phyloP scores from a whole-genome alignment of 2,329 filamentous ascomycete genomes.

The Neofusicoccum cordaticola region DNA sequence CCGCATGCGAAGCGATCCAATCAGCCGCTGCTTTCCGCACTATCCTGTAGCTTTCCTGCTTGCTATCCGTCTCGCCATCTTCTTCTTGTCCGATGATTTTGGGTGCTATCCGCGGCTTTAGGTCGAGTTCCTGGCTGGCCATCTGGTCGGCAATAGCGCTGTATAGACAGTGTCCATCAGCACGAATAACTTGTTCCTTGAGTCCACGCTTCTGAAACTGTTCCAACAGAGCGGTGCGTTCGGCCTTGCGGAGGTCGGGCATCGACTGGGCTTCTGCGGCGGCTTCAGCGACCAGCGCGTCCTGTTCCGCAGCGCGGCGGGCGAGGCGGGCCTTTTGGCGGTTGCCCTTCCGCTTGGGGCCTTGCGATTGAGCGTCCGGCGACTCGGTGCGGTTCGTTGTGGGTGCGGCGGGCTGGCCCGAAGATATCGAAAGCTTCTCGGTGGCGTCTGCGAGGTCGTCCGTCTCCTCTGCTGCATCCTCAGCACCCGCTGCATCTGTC shows the following conservation, averaged over 20 bases:
- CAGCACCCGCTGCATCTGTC: neutral
- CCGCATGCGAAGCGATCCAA: constrained; percentile 70
- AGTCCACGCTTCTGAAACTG: constrained; percentile 65
- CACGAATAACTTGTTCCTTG: constrained; percentile 73
- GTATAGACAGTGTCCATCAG: constrained; percentile 95
- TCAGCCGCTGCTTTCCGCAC: constrained; percentile 70
- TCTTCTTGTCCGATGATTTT: constrained; percentile 21
- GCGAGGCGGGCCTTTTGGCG: constrained; percentile 89
- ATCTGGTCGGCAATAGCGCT: constrained; percentile 87
- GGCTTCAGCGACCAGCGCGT: constrained; percentile 65
- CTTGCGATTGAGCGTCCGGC: constrained; percentile 17
- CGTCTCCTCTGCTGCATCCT: constrained; percentile 13
- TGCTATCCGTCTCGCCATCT: constrained; percentile 19
- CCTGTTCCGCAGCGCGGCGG: constrained; percentile 80
- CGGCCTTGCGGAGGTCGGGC: constrained; percentile 38
- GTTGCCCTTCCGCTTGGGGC: constrained; percentile 69
- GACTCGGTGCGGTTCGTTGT: constrained; percentile 1
- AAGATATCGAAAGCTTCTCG: constrained; percentile 22
- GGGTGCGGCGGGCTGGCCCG: constrained; percentile 14
- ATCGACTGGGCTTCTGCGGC: constrained; percentile 64
- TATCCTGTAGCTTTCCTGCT: constrained; percentile 54
- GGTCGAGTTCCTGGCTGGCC: constrained; percentile 37
- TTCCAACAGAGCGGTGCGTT: constrained; percentile 60
- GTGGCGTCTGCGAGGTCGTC: constrained; percentile 14
- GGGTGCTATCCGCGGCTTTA: constrained; percentile 35